Conservation (phyloP, 495 filamentous ascomycete genomes). For the Aspergillus steynii region DNA sequence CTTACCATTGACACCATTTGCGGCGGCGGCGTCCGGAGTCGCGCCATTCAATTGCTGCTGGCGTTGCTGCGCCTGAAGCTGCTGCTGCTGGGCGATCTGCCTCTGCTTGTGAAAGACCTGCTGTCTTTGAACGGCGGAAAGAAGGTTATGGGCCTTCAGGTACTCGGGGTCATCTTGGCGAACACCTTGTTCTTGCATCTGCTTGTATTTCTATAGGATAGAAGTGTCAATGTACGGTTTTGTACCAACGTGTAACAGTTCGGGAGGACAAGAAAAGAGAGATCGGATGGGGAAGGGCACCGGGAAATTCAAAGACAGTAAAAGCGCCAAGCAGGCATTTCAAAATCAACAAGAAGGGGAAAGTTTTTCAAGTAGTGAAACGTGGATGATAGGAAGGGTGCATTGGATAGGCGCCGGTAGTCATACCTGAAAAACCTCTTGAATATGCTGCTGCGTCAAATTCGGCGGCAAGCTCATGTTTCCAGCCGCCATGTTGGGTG, state of each 20-base stretch:
- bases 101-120: conserved; percentile 47
- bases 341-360: too few species aligned
- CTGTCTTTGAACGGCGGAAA: conserved; percentile 66
- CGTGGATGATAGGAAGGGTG: background rate
- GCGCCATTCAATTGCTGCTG: conserved; percentile 52
- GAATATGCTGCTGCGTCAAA: conserved; percentile 59
- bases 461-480: conserved; percentile 56
- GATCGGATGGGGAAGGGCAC: background rate
- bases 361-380: background rate
- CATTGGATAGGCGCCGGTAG: conserved; percentile 6
- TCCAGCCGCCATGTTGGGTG: conserved; percentile 62
- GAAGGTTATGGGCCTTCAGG: conserved; percentile 67
- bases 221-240: background rate
- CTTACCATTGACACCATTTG: conserved; percentile 56
- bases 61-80: conserved; percentile 49
- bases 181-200: conserved; percentile 76
- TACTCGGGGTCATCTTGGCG: conserved; percentile 77
- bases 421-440: conserved; percentile 61
- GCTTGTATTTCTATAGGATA: conserved; percentile 66
- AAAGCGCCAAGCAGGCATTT: too few species aligned
- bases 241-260: conserved; percentile 13
- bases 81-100: conserved; percentile 47
- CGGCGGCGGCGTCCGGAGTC: conserved; percentile 25
- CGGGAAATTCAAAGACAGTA: too few species aligned
- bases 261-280: background rate